These are phyloP conservation scores for Penicillium angulare DNA, from an alignment of 495 filamentous ascomycete genomes.

Conservation along the genomic window DNA sequence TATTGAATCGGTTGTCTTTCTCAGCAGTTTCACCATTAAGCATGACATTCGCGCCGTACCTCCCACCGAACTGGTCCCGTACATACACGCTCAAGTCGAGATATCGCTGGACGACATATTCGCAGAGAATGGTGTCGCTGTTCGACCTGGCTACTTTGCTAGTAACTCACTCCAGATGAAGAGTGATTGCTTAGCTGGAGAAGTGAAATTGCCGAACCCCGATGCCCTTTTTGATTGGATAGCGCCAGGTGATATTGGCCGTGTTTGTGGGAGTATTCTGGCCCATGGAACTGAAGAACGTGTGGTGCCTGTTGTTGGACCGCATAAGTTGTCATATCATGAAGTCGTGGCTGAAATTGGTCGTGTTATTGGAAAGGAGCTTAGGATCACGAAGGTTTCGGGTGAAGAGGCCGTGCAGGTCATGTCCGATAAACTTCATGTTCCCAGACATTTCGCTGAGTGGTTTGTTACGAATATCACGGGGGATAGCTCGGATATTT, in stretches of 20 bases:
- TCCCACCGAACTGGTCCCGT: conserved; percentile 11
- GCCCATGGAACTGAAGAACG: conserved; percentile 6
- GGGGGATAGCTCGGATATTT: background rate
- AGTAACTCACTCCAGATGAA: conserved; percentile 7
- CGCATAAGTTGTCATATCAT: background rate
- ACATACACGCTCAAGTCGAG: conserved; percentile 16
- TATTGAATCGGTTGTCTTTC: conserved; percentile 16
- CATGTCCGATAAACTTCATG: background rate
- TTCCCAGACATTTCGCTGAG: background rate
- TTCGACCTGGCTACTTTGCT: conserved; percentile 12
- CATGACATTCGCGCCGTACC: background rate
- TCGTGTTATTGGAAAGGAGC: background rate
- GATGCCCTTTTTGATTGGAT: conserved; percentile 12
- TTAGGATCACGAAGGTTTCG: background rate
- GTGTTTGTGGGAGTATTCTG: conserved; percentile 9
- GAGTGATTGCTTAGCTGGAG: conserved; percentile 2
- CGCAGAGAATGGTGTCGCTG: conserved; percentile 9
- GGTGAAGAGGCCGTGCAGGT: background rate
- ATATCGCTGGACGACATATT: conserved; percentile 17
- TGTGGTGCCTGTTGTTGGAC: background rate
- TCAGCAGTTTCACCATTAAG: conserved; percentile 16
- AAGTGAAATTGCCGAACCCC: conserved; percentile 3
- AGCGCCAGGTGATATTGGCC: conserved; percentile 14
- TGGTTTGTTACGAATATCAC: background rate
- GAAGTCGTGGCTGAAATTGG: background rate